Evolutionary conservation across 495 filamentous ascomycete species (phyloP).

Genomic region (Rusavskia elegans): DNA sequence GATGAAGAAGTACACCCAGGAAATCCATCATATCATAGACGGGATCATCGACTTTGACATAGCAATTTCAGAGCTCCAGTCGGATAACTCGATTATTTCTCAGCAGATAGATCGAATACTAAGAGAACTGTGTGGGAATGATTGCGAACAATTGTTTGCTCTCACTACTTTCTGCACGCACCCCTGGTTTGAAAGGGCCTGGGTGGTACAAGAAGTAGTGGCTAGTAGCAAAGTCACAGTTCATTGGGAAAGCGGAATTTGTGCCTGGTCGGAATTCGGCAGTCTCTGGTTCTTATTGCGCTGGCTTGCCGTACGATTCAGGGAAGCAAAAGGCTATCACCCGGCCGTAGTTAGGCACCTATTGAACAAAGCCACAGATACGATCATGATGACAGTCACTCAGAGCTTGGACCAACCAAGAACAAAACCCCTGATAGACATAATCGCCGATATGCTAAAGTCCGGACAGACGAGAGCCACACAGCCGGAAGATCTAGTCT

Average conservation of each 20-base stretch:
- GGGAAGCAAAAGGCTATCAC: not conserved
- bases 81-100: not conserved
- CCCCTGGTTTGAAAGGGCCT: slow-evolving; percentile 15
- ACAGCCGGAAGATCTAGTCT: not conserved
- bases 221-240: not conserved
- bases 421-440: not conserved
- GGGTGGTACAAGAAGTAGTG: slow-evolving; percentile 14
- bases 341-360: not conserved
- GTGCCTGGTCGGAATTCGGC: not conserved
- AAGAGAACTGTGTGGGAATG: not conserved
- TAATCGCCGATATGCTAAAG: not conserved
- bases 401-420: not conserved
- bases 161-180: slow-evolving; percentile 4
- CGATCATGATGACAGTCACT: not conserved
- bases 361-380: not conserved
- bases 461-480: not conserved
- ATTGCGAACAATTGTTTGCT: not conserved
- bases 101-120: not conserved
- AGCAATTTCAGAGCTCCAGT: not conserved
- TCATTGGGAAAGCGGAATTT: not conserved
- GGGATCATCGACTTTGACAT: not conserved
- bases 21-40: too few relatives aligned
- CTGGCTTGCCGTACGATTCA: not conserved
- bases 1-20: not conserved
- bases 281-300: not conserved